Evolutionary conservation across 306 rosid species (phyloP).

Genomic region (Calophaca sinica): DNA sequence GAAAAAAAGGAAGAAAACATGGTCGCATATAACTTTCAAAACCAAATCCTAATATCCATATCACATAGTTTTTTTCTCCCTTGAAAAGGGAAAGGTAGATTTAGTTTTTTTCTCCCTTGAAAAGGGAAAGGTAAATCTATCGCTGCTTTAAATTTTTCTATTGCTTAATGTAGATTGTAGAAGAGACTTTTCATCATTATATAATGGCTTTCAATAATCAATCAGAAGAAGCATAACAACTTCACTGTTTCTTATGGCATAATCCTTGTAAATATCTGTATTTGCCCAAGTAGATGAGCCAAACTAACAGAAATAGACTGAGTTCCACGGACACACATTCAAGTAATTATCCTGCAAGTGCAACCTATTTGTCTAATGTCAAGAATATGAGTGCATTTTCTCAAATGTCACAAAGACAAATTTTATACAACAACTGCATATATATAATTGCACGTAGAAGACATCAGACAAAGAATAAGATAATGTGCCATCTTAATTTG

Average conservation of each 20-base stretch:
- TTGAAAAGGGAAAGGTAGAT: too few species aligned
- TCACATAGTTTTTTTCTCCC: neutral
- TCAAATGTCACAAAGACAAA: neutral
- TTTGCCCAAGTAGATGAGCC: too few species aligned
- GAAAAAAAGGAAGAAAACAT: neutral
- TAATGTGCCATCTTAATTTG: neutral
- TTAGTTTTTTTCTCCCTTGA: neutral
- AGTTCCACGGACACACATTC: too few species aligned
- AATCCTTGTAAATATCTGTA: too few species aligned
- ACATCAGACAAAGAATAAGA: neutral
- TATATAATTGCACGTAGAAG: conserved; percentile 1
- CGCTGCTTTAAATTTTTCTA: neutral
- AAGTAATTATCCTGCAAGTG: too few species aligned
- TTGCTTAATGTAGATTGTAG: neutral
- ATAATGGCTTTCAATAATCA: neutral
- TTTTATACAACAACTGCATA: neutral
- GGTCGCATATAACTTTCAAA: neutral
- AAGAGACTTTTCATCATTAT: neutral
- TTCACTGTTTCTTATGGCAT: neutral
- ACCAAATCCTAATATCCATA: neutral
- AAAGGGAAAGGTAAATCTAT: neutral
- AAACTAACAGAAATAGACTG: too few species aligned
- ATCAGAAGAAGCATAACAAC: neutral
- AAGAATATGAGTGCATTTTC: neutral
- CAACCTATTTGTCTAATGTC: neutral